Conservation (phyloP, 139 green algal genomes). For the Haematococcus sp. region DNA sequence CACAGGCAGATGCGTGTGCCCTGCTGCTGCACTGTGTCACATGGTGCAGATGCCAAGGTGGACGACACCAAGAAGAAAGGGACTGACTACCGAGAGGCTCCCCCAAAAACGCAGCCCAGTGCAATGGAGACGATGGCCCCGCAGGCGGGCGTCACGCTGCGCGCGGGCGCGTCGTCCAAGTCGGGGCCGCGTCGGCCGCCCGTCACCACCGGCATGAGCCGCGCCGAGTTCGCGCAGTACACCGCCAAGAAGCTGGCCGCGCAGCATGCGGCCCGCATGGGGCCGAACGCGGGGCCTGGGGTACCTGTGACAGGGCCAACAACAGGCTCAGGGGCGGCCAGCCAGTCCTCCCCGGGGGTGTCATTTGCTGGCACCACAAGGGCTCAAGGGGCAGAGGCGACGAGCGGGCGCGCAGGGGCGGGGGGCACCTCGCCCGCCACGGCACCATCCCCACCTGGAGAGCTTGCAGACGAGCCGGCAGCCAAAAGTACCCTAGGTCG, state of each 20-base stretch:
- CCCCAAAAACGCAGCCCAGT: slow-evolving; percentile 32
- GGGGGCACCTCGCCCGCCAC: too few relatives aligned
- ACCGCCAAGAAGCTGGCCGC: neutral
- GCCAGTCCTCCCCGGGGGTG: too few relatives aligned
- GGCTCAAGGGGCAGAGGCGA: too few relatives aligned
- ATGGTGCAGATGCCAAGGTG: neutral
- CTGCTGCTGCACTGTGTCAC: too few relatives aligned
- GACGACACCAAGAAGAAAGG: slow-evolving; percentile 6
- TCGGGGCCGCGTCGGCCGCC: slow-evolving; percentile 8
- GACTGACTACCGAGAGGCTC: slow-evolving; percentile 32
- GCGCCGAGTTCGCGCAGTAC: slow-evolving; percentile 16
- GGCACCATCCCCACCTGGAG: too few relatives aligned
- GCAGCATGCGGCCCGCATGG: neutral
- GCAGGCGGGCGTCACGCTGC: slow-evolving; percentile 10
- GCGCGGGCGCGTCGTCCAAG: slow-evolving; percentile 24
- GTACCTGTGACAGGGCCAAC: too few relatives aligned
- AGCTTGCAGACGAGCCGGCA: too few relatives aligned
- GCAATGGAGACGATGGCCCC: slow-evolving; percentile 37
- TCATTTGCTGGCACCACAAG: too few relatives aligned
- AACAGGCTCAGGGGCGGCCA: too few relatives aligned
- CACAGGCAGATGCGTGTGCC: too few relatives aligned
- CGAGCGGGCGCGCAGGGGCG: too few relatives aligned
- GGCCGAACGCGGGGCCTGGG: neutral
- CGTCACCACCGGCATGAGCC: slow-evolving; percentile 1
- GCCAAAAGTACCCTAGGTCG: too few relatives aligned